Conservation (phyloP, 495 filamentous ascomycete species). For the Podospora tetraspora region DNA sequence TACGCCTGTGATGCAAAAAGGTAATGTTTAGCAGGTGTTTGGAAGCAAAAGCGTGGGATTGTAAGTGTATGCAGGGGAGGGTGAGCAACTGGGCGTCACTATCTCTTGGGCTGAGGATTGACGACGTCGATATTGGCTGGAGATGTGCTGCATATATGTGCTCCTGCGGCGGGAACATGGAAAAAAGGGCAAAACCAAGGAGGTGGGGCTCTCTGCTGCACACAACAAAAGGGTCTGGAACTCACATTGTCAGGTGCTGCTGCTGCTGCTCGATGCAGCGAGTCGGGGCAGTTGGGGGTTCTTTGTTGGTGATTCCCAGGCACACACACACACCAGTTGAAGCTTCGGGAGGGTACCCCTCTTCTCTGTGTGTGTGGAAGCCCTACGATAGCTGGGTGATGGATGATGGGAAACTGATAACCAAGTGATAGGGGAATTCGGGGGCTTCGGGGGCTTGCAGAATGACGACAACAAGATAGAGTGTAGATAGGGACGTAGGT, state of each 20-base stretch:
- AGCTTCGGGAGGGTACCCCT: neutral
- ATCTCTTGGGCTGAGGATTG: constrained; percentile 20
- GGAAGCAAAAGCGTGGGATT: too few species aligned
- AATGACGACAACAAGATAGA: neutral
- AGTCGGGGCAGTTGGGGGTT: neutral
- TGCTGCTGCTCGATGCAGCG: neutral
- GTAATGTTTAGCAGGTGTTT: constrained; percentile 2
- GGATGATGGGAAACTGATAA: neutral
- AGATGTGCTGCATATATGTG: constrained; percentile 15
- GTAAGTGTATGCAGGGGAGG: too few species aligned
- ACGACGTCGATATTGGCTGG: constrained; percentile 17
- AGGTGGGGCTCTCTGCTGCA: neutral
- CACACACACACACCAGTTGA: neutral
- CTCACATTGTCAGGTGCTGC: constrained; percentile 4
- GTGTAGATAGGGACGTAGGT: neutral
- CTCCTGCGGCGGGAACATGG: constrained; percentile 1
- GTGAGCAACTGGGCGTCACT: neutral
- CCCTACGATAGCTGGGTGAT: neutral
- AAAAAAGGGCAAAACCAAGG: neutral
- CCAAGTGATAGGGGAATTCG: neutral
- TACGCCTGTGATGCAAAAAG: constrained; percentile 8
- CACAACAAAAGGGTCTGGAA: constrained; percentile 1
- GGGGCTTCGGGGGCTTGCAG: neutral
- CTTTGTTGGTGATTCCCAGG: neutral
- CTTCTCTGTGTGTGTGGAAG: neutral